Evolutionary conservation across 768 basidiomycete species (phyloP).

Genomic region (Ephemerocybe angulata): DNA sequence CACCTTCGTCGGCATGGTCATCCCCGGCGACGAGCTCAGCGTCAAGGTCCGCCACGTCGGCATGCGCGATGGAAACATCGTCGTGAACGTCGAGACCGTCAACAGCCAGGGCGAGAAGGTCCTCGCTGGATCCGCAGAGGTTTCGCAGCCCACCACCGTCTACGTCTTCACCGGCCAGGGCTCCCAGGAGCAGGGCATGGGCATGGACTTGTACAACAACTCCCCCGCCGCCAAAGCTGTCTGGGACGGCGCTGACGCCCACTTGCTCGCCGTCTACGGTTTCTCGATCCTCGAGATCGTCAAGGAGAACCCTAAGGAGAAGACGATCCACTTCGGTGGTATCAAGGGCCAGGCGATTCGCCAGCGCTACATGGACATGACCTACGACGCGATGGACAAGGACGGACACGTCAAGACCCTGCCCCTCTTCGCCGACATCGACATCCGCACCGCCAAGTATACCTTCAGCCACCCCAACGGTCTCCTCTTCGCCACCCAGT

Average conservation of each 20-base stretch:
- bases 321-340: slow-evolving; percentile 98
- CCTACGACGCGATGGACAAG: slow-evolving; percentile 95
- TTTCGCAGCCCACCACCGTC: slow-evolving; percentile 86
- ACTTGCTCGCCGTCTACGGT: slow-evolving; percentile 91
- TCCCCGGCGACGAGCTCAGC: slow-evolving; percentile 81
- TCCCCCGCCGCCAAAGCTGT: slow-evolving; percentile 94
- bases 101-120: slow-evolving; percentile 90
- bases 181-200: slow-evolving; percentile 98
- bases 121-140: slow-evolving; percentile 87
- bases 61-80: slow-evolving; percentile 92
- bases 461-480: slow-evolving; percentile 98
- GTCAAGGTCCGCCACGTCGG: slow-evolving; percentile 88
- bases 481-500: slow-evolving; percentile 95
- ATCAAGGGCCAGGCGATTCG: slow-evolving; percentile 98
- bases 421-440: slow-evolving; percentile 94
- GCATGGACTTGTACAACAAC: slow-evolving; percentile 94
- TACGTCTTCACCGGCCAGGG: slow-evolving; percentile 99
- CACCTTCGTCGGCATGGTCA: slow-evolving; percentile 94
- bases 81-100: slow-evolving; percentile 82
- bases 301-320: slow-evolving; percentile 96
- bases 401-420: slow-evolving; percentile 95
- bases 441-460: slow-evolving; percentile 90
- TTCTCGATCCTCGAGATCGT: slow-evolving; percentile 99
- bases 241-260: slow-evolving; percentile 95
- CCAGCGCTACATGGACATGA: slow-evolving; percentile 99